Conservation (phyloP, 257 asterid species). For the Ehretia macrophylla region DNA sequence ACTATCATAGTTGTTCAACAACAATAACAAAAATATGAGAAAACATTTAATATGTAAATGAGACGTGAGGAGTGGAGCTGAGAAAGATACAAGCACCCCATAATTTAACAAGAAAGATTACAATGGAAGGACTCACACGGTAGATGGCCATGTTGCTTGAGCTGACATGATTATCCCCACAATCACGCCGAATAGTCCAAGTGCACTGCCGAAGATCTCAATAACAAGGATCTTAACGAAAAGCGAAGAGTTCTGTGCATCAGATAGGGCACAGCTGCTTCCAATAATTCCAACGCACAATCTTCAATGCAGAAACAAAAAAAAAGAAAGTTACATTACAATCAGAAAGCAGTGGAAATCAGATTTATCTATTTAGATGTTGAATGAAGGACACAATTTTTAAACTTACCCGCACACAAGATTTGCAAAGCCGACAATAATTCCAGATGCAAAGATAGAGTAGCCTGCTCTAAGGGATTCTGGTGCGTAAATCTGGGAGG, state of each 20-base stretch:
- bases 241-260: conserved; percentile 95
- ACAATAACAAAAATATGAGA: conserved; percentile 1
- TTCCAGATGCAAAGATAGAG: conserved; percentile 96
- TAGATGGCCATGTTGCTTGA: conserved; percentile 95
- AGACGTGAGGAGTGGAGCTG: conserved; percentile 6
- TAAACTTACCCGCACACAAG: conserved; percentile 92
- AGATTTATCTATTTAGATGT: background rate
- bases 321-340: conserved; percentile 4
- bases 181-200: conserved; percentile 93
- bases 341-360: conserved; percentile 8
- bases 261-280: conserved; percentile 98
- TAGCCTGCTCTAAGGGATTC: conserved; percentile 98
- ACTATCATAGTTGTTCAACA: background rate
- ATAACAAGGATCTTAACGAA: conserved; percentile 96
- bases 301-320: conserved; percentile 35
- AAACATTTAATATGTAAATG: background rate
- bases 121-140: conserved; percentile 21
- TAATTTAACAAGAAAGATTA: background rate
- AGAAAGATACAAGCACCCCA: conserved; percentile 17
- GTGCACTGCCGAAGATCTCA: conserved; percentile 98
- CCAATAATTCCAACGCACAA: conserved; percentile 95
- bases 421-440: conserved; percentile 96
- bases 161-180: conserved; percentile 99
- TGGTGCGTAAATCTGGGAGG: conserved; percentile 60
- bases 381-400: background rate